These are phyloP conservation scores for Saturnispora sanitii DNA, from an alignment of 805 yeast genomes.

Conservation along the genomic window DNA sequence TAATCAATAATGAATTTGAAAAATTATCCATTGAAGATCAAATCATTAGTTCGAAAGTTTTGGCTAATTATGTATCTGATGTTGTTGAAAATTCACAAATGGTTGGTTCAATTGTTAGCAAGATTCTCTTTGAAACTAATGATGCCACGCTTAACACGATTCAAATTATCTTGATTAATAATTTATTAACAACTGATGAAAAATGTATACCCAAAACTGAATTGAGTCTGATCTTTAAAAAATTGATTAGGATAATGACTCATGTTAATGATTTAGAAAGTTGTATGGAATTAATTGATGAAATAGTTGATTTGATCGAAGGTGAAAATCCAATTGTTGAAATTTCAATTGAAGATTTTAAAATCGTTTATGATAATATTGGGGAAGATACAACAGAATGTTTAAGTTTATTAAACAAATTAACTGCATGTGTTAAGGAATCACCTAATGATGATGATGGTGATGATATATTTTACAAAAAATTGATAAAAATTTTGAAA, in stretches of 20 bases:
- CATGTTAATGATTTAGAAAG: background rate
- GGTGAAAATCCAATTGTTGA: background rate
- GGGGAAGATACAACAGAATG: background rate
- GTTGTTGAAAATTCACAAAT: slow-evolving; percentile 7
- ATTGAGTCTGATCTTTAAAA: background rate
- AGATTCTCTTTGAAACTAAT: background rate
- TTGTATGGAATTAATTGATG: background rate
- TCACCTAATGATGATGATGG: background rate
- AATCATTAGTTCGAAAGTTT: slow-evolving; percentile 5
- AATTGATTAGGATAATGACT: background rate
- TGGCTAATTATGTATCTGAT: slow-evolving; percentile 16
- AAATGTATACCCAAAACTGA: background rate
- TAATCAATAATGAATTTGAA: background rate
- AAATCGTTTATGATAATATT: background rate
- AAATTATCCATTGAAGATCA: background rate
- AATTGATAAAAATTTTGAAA: background rate
- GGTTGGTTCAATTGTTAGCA: background rate
- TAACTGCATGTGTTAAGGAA: background rate
- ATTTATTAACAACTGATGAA: slow-evolving; percentile 7
- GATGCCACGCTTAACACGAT: background rate
- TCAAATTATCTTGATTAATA: slow-evolving; percentile 7
- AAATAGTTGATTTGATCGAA: background rate
- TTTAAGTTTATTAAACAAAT: background rate
- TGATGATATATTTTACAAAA: background rate
- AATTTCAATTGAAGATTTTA: slow-evolving; percentile 1